These are phyloP conservation scores for Medakamo hakoo DNA, from an alignment of 139 green algal species.

Conservation along the genomic window DNA sequence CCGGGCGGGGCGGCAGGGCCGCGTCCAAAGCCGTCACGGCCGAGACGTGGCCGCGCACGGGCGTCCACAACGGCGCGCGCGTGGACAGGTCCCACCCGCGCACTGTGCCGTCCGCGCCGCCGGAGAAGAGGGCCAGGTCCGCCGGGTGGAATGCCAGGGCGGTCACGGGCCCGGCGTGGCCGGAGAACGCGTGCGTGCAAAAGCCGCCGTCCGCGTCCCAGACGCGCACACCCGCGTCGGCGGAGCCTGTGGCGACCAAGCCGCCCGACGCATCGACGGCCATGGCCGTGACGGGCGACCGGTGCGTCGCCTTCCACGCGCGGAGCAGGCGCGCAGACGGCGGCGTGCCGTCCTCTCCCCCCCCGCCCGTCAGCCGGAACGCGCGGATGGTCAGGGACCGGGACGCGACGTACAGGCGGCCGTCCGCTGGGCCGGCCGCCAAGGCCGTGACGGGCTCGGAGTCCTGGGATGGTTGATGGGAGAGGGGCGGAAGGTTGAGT, in stretches of 20 bases:
- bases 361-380: constrained; percentile 10
- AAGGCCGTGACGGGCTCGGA: constrained; percentile 74
- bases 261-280: constrained; percentile 53
- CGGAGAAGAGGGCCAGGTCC: constrained; percentile 57
- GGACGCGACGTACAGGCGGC: constrained; percentile 50
- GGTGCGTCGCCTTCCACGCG: constrained; percentile 35
- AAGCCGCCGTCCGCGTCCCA: constrained; percentile 59
- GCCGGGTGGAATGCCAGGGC: constrained; percentile 71
- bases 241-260: constrained; percentile 57
- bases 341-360: not conserved
- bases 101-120: constrained; percentile 51
- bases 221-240: constrained; percentile 56
- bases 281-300: constrained; percentile 57
- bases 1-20: too few relatives aligned
- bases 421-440: constrained; percentile 48
- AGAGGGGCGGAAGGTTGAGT: too few relatives aligned
- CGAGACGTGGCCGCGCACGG: not conserved
- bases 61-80: not conserved
- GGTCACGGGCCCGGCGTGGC: constrained; percentile 56
- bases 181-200: constrained; percentile 79
- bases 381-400: constrained; percentile 50
- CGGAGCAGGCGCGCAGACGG: not conserved
- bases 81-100: constrained; percentile 57
- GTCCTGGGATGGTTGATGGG: constrained; percentile 35
- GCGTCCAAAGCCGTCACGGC: not conserved